Evolutionary conservation across 2,329 filamentous ascomycete genomes (phyloP), one percentile per base, ranked within the genome.

Genomic region (Neofusicoccum sp.): DNA sequence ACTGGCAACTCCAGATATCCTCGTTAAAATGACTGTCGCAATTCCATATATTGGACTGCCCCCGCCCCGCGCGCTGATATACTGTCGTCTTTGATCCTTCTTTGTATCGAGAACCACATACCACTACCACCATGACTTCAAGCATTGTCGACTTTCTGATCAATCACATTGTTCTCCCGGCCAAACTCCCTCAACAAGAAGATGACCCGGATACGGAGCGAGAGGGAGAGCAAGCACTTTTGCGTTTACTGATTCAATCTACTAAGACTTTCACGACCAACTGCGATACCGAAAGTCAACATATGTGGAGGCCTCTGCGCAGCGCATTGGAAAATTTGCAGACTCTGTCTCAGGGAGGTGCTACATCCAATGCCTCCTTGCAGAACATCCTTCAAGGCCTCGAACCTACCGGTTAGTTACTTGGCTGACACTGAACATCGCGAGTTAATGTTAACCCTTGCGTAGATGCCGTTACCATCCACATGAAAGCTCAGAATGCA

Each of bases 101-200:
- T 22, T 22, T 22, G 22, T 22, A 2, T 22, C 2, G 22, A 22
- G 22, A 22, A 22, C 22, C 22, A 22, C 22, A 22, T 22, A 22
- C 2, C 22, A 22, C 22, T 22, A 22, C 22, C 22, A 22, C 22
- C 22, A 22, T 22, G 22, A 22, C 22, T 22, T 22, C 22, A 22
- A 22, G 22, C 1, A 22, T 22, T 22, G 22, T 64, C 28, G 39
- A 28, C 22, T 81, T 78, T 65, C 64, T 82, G 1, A 72, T 82
- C 39, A 67, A 82, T 43, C 80, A 85, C 66, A 69, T 84, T 1
- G 80, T 83, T 16, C 74, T 85, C 0, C 83, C 82, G 0, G 79
- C 81, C 1, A 74, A 80, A 43, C 71, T 84, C 0, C 82, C 82
- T 0, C 76, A 82, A 54, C 31, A 62, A 4, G 50, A 74, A 34